Base-by-base conservation (phyloP, 495 filamentous ascomycete genomes). In the Lentithecium fluviatile region DNA sequence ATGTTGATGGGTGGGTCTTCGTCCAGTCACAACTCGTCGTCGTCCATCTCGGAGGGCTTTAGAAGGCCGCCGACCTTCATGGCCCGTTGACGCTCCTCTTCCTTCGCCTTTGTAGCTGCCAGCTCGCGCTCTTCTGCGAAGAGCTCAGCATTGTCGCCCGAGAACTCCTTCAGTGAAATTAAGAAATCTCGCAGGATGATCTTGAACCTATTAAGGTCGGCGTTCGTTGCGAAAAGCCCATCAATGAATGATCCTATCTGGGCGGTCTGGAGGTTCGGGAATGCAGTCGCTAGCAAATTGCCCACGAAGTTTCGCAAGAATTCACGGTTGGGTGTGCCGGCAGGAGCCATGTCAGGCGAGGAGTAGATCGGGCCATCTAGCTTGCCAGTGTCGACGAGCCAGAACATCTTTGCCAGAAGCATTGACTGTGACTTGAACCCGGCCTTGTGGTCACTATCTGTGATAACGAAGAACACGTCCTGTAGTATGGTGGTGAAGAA, bases 391-490 rank as follows among this genome's bases (percentile, higher is more conserved):
- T 86, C 82, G 13, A 96, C 83, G 47, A 97, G 91, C 76, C 89
- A 92, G 77, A 98, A 97, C 88, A 99, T 93, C 65, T 91, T 87
- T 46, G 93, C 90, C 48, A 99, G 78, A 40, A 99, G 79, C 81
- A 93, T 83, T 1, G 92, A 91, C 74, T 99, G 94, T 10, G 89
- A 89, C 77, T 97, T 99, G 80, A 97, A 99, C 0, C 94, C 94
- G 60, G 94, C 93, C 79, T 97, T 99, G 77, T 99, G 94, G 67
- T 99, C 95, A 61, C 88, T 89, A 73, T 99, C 94, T 2, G 93
- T 96, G 52, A 99, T 80, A 19, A 99, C 94, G 71, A 97, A 99
- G 81, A 99, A 96, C 17, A 97, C 89, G 71, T 99, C 94, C 75
- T 97, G 94, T 20, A 99, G 79, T 65, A 99, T 99, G 2, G 88